These are phyloP conservation scores for Periconia macrospinosa DNA, from an alignment of 2,329 filamentous ascomycete genomes.

Conservation along the genomic window DNA sequence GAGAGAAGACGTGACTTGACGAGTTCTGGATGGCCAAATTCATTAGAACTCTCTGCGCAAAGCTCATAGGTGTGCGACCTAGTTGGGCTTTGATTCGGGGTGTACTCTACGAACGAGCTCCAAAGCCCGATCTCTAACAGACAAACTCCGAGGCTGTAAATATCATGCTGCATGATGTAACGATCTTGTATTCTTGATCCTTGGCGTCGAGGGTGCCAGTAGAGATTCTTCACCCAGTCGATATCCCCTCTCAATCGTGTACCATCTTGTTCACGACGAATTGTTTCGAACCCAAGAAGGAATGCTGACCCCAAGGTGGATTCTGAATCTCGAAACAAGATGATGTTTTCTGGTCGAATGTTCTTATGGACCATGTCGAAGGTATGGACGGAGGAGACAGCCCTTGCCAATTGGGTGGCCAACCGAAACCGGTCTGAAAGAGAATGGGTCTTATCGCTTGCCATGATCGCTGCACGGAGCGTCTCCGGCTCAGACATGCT, in stretches of 20 bases:
- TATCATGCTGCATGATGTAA: slow-evolving; percentile 3
- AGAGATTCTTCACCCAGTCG: slow-evolving; percentile 3
- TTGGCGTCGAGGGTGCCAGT: slow-evolving; percentile 3
- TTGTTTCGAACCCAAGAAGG: slow-evolving; percentile 1
- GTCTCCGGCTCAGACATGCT: slow-evolving; percentile 1
- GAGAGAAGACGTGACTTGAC: background rate
- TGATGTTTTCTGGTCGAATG: slow-evolving; percentile 2
- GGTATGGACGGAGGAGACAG: background rate
- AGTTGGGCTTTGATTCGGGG: background rate
- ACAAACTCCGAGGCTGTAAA: slow-evolving; percentile 3
- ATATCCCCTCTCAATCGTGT: background rate
- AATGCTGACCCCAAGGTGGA: background rate
- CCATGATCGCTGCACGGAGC: background rate
- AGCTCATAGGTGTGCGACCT: background rate
- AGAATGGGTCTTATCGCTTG: background rate
- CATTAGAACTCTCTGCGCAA: background rate
- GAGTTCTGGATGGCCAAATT: background rate
- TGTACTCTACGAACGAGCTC: background rate
- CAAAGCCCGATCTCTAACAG: slow-evolving; percentile 2
- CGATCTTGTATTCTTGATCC: background rate
- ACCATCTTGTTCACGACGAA: background rate
- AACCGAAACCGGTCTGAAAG: slow-evolving; percentile 1
- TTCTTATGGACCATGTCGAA: slow-evolving; percentile 4
- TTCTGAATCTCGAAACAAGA: background rate
- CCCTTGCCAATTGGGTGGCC: background rate